Evolutionary conservation across 106 monocot species (phyloP), one percentile per base, ranked within the genome.

Genomic region (Platanthera zijinensis): DNA sequence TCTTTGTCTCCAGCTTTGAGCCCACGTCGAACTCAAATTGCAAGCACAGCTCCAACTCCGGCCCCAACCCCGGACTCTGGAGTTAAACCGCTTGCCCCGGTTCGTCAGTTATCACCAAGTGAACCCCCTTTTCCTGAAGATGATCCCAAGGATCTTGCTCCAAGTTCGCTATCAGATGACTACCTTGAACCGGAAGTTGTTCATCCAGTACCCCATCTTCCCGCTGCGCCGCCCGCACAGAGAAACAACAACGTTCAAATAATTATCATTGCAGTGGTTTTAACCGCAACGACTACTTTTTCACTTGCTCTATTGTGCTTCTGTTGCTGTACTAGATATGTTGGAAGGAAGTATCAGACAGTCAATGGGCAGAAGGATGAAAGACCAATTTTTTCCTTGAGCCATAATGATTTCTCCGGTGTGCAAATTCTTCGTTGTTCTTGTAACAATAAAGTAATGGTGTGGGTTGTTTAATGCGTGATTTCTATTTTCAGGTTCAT

Each of bases 381-480:
- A 1, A 83, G 80, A 25, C 87, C 90, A 19, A 87, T 87, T 84
- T 78, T 90, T 59, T 70, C 76, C 10, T 80, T 84, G 67, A 82
- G 82, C 83, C 72, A 78, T 47, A 84, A 84, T 76, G 81, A 85
- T 47, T 82, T 85, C 75, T 90, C 83, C 63, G 85, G 87, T 87
- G 83, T 19, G 74, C 28, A 50, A 64, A 6, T 45, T 14, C 17
- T 75, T 48, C 6, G n/a, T 69, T 73, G 57, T 50, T 39, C 48
- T 52, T 67, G 13, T 12, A 30, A 30, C 32, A 8, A 67, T 39
- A 39, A 12, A 67, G 32, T 67, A 1, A 39, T 67, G 78, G 21
- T 71, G 14, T 47, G 32, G 17, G 19, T 21, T 74, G 64, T 49
- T 51, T 6, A 77, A 71, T 62, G 19, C 61, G 5, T 15, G 52